phyloP scores from a whole-genome alignment of 495 filamentous ascomycete genomes.

The Aspergillus egyptiacus region DNA sequence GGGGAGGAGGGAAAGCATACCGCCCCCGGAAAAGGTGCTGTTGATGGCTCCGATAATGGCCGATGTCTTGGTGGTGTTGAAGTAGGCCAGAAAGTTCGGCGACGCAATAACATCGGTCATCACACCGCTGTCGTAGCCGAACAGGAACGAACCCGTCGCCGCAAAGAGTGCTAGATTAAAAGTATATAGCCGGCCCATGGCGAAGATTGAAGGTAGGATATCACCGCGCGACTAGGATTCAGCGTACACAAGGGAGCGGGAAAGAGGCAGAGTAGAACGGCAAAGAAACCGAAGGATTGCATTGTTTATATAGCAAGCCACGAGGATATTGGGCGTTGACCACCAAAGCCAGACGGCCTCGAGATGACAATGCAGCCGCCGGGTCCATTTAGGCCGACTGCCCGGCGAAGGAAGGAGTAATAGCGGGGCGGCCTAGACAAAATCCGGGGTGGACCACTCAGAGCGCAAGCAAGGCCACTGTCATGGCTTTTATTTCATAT shows the following conservation, averaged over 20 bases:
- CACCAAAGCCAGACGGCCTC: conserved; percentile 4
- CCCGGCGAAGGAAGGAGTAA: conserved; percentile 10
- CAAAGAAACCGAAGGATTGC: not conserved
- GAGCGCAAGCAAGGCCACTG: conserved; percentile 6
- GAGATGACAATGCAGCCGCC: not conserved
- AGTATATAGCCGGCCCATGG: conserved; percentile 42
- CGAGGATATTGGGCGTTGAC: not conserved
- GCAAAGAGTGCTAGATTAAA: conserved; percentile 40
- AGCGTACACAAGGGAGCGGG: too few species aligned
- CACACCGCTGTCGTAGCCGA: conserved; percentile 52
- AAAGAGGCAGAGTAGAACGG: not conserved
- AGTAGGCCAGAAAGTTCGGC: conserved; percentile 41
- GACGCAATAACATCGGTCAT: conserved; percentile 52
- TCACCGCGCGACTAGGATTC: not conserved
- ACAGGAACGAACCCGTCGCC: conserved; percentile 46
- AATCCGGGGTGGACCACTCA: conserved; percentile 18
- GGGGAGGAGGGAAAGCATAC: conserved; percentile 11
- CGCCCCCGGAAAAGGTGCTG: conserved; percentile 51
- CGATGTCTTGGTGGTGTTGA: conserved; percentile 43
- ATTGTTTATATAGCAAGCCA: conserved; percentile 15
- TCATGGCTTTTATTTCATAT: not conserved
- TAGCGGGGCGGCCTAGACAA: conserved; percentile 8
- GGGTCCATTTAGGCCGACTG: not conserved
- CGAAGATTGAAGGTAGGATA: conserved; percentile 1
- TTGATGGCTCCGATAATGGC: conserved; percentile 52